A percentile compares a stretch with the other conserved stretches of the same genome.
Evolutionary conservation across 306 rosid species (phyloP).

Genomic region (Inga oerstediana): DNA sequence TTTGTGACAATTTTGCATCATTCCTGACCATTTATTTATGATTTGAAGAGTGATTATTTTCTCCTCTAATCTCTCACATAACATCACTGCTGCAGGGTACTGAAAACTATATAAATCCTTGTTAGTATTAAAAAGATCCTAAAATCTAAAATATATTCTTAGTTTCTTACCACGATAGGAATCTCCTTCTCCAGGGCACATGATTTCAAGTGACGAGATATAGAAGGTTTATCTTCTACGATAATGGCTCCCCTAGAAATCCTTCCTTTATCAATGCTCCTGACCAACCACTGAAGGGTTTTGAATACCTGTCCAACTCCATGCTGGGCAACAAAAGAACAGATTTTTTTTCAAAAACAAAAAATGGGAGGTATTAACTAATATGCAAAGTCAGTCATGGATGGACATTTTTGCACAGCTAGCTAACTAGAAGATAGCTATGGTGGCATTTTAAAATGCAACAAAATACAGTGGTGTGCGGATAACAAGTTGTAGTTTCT

Average conservation of each 20-base stretch:
- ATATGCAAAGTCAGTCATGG: constrained; percentile 15
- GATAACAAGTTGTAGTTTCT: background rate
- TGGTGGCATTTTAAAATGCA: background rate
- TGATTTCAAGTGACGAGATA: constrained; percentile 79
- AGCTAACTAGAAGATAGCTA: background rate
- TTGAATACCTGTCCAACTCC: constrained; percentile 81
- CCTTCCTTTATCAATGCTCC: constrained; percentile 45
- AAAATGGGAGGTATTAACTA: background rate
- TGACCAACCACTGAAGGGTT: constrained; percentile 68
- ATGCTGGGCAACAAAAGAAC: constrained; percentile 52
- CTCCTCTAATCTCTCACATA: background rate
- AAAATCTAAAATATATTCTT: background rate
- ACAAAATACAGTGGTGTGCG: background rate
- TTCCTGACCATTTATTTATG: background rate
- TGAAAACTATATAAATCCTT: background rate
- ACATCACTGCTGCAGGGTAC: background rate
- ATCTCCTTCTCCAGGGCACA: constrained; percentile 69
- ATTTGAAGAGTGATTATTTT: background rate
- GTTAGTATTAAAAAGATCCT: background rate
- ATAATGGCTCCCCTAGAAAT: constrained; percentile 57
- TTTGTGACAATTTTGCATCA: background rate
- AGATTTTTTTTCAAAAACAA: background rate
- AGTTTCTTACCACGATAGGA: constrained; percentile 57
- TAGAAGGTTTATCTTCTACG: constrained; percentile 52
- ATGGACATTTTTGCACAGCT: background rate